These are phyloP conservation scores for Escovopsis weberi DNA, from an alignment of 2,329 filamentous ascomycete species.

Conservation along the genomic window DNA sequence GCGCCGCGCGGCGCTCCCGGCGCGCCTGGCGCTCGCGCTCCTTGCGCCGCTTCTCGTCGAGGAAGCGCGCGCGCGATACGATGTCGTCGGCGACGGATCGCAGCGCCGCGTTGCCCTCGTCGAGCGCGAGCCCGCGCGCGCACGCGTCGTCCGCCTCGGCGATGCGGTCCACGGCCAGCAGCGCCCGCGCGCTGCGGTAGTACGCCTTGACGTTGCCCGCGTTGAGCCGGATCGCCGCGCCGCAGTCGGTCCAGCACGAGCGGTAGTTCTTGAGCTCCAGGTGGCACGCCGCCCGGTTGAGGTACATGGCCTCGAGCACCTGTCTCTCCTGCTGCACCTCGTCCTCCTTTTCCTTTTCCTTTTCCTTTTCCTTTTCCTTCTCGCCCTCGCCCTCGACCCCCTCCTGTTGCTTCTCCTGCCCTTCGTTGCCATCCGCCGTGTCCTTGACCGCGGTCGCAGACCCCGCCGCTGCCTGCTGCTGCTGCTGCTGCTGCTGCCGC, in stretches of 20 bases:
- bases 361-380: too few species aligned
- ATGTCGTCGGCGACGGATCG: conserved; percentile 49
- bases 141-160: conserved; percentile 70
- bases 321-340: conserved; percentile 44
- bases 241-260: conserved; percentile 73
- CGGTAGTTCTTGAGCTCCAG: conserved; percentile 81
- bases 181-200: conserved; percentile 69
- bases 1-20: conserved; percentile 39
- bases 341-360: conserved; percentile 26
- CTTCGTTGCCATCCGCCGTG: too few species aligned
- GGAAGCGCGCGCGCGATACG: conserved; percentile 35
- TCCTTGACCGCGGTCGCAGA: too few species aligned
- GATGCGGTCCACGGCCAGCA: conserved; percentile 65
- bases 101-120: conserved; percentile 54
- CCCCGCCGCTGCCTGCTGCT: too few species aligned
- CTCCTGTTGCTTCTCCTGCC: too few species aligned
- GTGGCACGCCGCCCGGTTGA: conserved; percentile 83
- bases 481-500: conserved; percentile 17
- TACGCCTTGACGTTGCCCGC: conserved; percentile 74
- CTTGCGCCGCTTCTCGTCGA: conserved; percentile 39
- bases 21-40: conserved; percentile 42
- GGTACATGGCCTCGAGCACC: conserved; percentile 61
- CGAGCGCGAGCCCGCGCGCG: conserved; percentile 56
- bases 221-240: conserved; percentile 64
- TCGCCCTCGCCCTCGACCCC: too few species aligned